Base-by-base conservation (phyloP, 2,329 filamentous ascomycete species). In the Cryphonectria nitschkei region DNA sequence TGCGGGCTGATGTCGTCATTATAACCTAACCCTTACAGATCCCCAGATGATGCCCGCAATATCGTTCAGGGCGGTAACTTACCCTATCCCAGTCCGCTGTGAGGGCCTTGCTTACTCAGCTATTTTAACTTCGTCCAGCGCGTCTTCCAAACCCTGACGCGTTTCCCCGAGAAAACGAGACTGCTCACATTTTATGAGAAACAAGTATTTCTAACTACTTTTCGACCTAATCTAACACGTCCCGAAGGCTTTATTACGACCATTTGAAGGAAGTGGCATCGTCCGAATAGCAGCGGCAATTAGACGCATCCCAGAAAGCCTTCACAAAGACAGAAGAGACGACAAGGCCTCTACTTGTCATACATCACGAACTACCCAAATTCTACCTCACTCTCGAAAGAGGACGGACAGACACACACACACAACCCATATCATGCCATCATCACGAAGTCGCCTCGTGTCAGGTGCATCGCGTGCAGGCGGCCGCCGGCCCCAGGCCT, bases 401-500 rank as follows among this genome's bases (percentile, higher is more conserved):
- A 58, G n/a, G 54, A 6, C 8, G 54, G 13, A 50, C 7, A 50
- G 22, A 50, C 46, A 22, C 16, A 46, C 43, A 22, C 43, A 46
- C n/a, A 14, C 22, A 26, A 26, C 7, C 16, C 37, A 60, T 19
- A 60, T 19, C 26, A 68, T 62, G 56, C 39, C 60, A 8, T 68
- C 67, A 29, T 68, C 67, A 9, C 56, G 67, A 26, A 62, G 56
- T 2, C 39, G 19, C 13, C 29, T 54, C 22, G 4, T 54, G 16
- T 63, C 58, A n/a, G 64, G 62, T 58, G 58, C 29, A 29, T 68
- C 63, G 26, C 66, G 65, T 22, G 13, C 64, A 63, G 72, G 70
- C 78, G 78, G 54, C 78, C 79, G 68, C 46, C 73, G 70, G 39
- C 43, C 65, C 2, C 62, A 58, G 56, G 46, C 62, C 22, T 29